Evolutionary conservation across 1,284 basidiomycete genomes (phyloP), one percentile per base, ranked within the genome.

Genomic region (Sphagnurus paluster): DNA sequence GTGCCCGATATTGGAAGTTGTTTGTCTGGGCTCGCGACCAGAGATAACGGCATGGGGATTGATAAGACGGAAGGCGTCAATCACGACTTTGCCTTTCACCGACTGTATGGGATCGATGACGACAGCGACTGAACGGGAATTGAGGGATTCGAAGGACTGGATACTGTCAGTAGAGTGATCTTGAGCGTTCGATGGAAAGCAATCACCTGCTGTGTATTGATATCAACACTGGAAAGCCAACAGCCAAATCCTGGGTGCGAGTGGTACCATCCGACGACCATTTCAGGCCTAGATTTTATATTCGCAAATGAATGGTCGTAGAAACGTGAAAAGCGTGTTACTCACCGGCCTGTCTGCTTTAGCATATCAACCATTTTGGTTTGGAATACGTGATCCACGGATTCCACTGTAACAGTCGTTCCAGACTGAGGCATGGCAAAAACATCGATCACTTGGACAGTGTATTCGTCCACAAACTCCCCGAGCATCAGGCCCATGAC

Each of bases 371-470:
- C 77, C 97, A 99, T 99, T 70, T 90, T 98, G 13, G 87, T 90
- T 69, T 99, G 97, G 72, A 99, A 99, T 26, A 99, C 97, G 56
- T 98, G 94, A 69, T 99, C 97, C 2, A 99, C 97, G 10, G 96
- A 97, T 70, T 99, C 96, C 56, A 99, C 96, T 44, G 93, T 96
- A 38, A 99, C 96, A 0, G 94, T 97, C 13, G 97, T 99, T 55
- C 97, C 97, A 14, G 93, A 95, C 64, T 99, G 97, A 26, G 97
- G 97, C 97, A 99, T 99, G 36, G 97, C 97, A 63, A 99, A 99
- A 52, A 99, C 97, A 64, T 99, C 97, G 63, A 98, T 90, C 44
- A 98, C 95, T 65, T 96, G 87, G 16, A 96, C 90, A 0, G 94
- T 98, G 72, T 98, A 99, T 64, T 99, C 97, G 72, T 99, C 97